Evolutionary conservation across 2,329 filamentous ascomycete species (phyloP).

Genomic region (Microsporum ferrugineum): DNA sequence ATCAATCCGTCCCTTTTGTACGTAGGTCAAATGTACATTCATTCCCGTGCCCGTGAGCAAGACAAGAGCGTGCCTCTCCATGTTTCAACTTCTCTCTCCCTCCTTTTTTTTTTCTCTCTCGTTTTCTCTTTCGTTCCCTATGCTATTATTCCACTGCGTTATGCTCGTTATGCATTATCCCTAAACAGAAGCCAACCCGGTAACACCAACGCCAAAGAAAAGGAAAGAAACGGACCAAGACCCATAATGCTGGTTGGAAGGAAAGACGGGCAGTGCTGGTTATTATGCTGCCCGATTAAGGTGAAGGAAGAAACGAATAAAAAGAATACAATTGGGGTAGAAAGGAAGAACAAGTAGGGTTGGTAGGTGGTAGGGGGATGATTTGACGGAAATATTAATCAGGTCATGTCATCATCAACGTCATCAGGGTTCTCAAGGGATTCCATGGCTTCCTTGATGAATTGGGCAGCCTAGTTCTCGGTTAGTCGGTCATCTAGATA

Average conservation of each 20-base stretch:
- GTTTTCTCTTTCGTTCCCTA: neutral
- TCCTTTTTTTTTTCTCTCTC: neutral
- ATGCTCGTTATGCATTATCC: slow-evolving; percentile 6
- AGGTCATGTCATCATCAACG: slow-evolving; percentile 44
- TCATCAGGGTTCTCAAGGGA: slow-evolving; percentile 66
- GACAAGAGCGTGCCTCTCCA: neutral
- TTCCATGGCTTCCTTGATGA: slow-evolving; percentile 96
- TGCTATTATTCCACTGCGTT: slow-evolving; percentile 2
- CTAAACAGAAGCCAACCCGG: neutral
- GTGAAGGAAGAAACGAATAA: slow-evolving; percentile 1
- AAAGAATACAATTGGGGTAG: neutral
- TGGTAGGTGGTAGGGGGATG: neutral
- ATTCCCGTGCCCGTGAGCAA: neutral
- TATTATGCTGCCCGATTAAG: slow-evolving; percentile 41
- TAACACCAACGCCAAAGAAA: slow-evolving; percentile 2
- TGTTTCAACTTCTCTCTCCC: neutral
- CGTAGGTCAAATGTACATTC: neutral
- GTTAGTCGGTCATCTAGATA: slow-evolving; percentile 7
- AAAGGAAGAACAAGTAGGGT: neutral
- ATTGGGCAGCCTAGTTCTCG: slow-evolving; percentile 60
- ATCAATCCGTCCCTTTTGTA: neutral
- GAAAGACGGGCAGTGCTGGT: neutral
- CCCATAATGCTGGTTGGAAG: neutral
- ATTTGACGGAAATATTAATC: slow-evolving; percentile 1
- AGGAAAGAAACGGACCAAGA: neutral